These are phyloP conservation scores for Chaetomium tenue DNA, from an alignment of 495 filamentous ascomycete genomes.

Conservation along the genomic window DNA sequence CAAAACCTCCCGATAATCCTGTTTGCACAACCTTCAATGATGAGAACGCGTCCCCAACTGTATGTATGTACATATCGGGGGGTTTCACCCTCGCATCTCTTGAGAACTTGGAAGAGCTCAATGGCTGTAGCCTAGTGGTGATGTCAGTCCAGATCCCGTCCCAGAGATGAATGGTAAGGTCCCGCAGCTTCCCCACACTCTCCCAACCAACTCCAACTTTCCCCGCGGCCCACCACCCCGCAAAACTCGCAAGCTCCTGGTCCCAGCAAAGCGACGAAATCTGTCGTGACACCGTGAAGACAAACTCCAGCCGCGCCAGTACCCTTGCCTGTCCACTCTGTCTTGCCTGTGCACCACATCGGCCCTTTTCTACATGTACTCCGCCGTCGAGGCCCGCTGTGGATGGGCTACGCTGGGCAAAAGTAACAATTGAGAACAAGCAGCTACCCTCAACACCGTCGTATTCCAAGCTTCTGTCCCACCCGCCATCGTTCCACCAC, in stretches of 20 bases:
- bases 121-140: not conserved
- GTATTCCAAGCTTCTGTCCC: not conserved
- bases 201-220: not conserved
- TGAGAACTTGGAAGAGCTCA: no score
- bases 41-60: no score
- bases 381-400: not conserved
- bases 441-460: not conserved
- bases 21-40: not conserved
- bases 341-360: constrained; percentile 9
- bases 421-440: not conserved
- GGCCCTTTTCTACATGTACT: constrained; percentile 9
- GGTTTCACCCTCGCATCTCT: no score
- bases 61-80: no score
- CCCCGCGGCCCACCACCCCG: constrained; percentile 12
- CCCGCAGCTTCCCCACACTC: not conserved
- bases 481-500: not conserved
- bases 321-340: not conserved
- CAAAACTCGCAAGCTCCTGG: not conserved
- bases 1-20: not conserved
- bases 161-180: no score
- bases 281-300: constrained; percentile 3
- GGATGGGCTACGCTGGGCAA: not conserved
- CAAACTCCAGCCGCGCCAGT: not conserved
- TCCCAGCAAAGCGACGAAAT: not conserved
- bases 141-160: not conserved